Base-by-base conservation (phyloP, 202 grass and related monocot species). In the Elaeis oleifera region DNA sequence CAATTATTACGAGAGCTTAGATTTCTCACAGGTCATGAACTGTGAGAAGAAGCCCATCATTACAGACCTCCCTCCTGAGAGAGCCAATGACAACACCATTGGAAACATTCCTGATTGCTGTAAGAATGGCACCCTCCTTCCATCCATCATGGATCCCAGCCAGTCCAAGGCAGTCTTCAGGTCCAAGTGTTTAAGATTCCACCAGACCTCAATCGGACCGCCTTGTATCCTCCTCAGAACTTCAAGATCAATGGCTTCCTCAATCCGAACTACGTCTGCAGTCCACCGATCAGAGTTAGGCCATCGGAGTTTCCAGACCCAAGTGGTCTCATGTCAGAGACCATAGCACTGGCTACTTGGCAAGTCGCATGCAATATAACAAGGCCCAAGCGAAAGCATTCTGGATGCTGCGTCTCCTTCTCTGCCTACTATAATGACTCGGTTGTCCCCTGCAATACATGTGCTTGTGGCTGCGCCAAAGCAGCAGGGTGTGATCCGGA, bases 331-430 rank as follows among this genome's bases (percentile, higher is more conserved):
- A 76, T 97, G 79, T 91, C 92, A 3, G 21, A 65, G 1, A 83
- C 79, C 22, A 58, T 82, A 0, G 92, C 92, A 8, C 84, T 97
- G 1, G 92, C 92, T 44, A 91, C 84, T 5, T 97, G 92, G 92
- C 92, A 97, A 64, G 79, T 97, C 24, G 84, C 70, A 0, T 97
- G 92, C 87, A 91, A 97, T 74, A 90, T 89, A 53, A 89, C 92
- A 0, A 71, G 87, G 2, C 92, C 82, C 22, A 80, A 88, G 82
- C 20, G 61, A 51, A 76, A 69, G 50, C 65, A 63, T 11, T 52
- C 79, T 51, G 80, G 86, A n/a, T 97, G 88, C 64, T 90, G 87
- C 64, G 88, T 97, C 73, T 89, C 92, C 57, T 91, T 83, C 81
- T 97, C 88, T 0, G 82, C 92, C 21, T 97, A 58, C 79, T 91